A percentile compares a stretch with the other conserved stretches of the same genome.
phyloP scores from a whole-genome alignment of 108 stramenopile species.

The Cyclotella kingstonii region DNA sequence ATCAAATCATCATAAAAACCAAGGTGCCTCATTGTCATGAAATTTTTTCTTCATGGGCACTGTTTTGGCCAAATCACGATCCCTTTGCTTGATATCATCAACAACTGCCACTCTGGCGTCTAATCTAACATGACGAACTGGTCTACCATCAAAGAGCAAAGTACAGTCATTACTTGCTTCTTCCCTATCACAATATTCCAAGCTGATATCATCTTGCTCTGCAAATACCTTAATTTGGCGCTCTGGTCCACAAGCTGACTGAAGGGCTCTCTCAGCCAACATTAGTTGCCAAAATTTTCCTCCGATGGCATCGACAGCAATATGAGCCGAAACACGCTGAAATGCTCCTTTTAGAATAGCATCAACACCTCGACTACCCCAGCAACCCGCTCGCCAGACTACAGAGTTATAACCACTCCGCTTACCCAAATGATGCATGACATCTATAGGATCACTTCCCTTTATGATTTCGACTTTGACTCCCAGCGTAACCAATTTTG shows the following conservation, averaged over 20 bases:
- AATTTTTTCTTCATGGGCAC: slow-evolving; percentile 52
- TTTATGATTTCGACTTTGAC: slow-evolving; percentile 70
- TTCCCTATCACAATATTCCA: slow-evolving; percentile 84
- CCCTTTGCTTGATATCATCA: slow-evolving; percentile 65
- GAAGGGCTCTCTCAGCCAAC: slow-evolving; percentile 82
- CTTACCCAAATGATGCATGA: slow-evolving; percentile 82
- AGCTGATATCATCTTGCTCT: slow-evolving; percentile 68
- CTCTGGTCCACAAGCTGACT: slow-evolving; percentile 82
- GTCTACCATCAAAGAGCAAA: slow-evolving; percentile 72
- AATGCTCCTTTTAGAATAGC: slow-evolving; percentile 82
- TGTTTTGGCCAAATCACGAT: slow-evolving; percentile 52
- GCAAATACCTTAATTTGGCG: slow-evolving; percentile 81
- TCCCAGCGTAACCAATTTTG: slow-evolving; percentile 54
- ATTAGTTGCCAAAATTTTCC: slow-evolving; percentile 90
- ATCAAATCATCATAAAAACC: slow-evolving; percentile 70
- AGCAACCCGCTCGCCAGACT: slow-evolving; percentile 86
- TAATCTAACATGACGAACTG: slow-evolving; percentile 81
- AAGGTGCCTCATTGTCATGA: slow-evolving; percentile 73
- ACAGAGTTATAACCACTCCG: slow-evolving; percentile 74
- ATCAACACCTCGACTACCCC: slow-evolving; percentile 63
- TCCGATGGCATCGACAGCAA: slow-evolving; percentile 83
- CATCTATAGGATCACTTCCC: slow-evolving; percentile 75
- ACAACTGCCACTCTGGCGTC: slow-evolving; percentile 68
- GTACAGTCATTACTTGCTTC: slow-evolving; percentile 74
- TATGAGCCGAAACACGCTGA: slow-evolving; percentile 82